Base-by-base conservation (phyloP, 768 basidiomycete genomes). In the Lentinus tigrinus region DNA sequence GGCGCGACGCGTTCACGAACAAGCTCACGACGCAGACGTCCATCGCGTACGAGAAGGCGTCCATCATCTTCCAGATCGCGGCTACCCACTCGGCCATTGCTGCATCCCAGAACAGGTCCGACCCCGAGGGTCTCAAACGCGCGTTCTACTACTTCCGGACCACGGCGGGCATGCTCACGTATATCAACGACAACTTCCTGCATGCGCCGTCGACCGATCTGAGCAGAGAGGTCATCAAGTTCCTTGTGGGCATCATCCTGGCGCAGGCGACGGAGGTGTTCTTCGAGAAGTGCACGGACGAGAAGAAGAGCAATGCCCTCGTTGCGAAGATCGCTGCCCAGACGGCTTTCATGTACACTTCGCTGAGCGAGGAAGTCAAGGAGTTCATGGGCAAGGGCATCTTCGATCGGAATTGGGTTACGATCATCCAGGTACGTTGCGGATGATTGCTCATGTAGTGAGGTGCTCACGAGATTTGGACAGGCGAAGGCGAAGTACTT, bases 131-230 rank as follows among this genome's bases (percentile, higher is more conserved):
- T 19, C 73, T 93, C 66, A 98, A 97, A 74, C 85, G 93, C 34
- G 85, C 96, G 0, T 99, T 97, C 76, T 85, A 93, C 74, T 95
- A 93, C 74, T 91, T 93, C 66, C 80, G 89, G 17, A 85, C 90
- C 11, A 87, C 91, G 40, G 93, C 95, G 2, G 97, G 97, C 19
- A 97, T 99, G 93, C 85, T 98, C 68, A 93, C 88, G 6, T 99
- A 98, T 72, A 95, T 99, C 78, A 98, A 98, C 76, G 97, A 99
- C 73, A 98, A 99, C 81, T 99, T 99, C 72, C 78, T 99, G 0
- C 97, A 99, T 67, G 97, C 96, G 0, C 97, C 97, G 0, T 94
- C 91, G 21, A 97, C 93, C 1, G 97, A 98, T 74, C 83, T 98
- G 44, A 89, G 88, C 67, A 82, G 93, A 19, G 96, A 98, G 58